These are phyloP conservation scores for Penicillium aurantiogriseum DNA, from an alignment of 2,329 filamentous ascomycete genomes.

Conservation along the genomic window DNA sequence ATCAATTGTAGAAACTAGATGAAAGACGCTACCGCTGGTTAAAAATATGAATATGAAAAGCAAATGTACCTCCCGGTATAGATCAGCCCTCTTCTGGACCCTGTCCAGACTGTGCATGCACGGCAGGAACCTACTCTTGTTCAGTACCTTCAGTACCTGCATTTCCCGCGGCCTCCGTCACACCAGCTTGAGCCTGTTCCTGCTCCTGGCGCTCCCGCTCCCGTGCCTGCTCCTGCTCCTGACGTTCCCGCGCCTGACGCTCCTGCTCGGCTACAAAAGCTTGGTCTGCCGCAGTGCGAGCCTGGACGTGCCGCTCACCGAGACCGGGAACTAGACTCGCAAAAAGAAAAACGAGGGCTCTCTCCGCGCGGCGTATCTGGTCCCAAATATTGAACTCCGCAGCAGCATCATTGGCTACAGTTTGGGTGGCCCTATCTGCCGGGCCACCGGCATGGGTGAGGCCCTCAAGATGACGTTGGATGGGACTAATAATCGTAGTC, in stretches of 20 bases:
- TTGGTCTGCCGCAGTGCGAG: conserved; percentile 52
- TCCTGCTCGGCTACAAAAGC: conserved; percentile 22
- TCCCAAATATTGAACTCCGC: conserved; percentile 17
- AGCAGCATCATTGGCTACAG: neutral
- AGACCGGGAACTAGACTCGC: conserved; percentile 62
- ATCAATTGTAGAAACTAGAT: neutral
- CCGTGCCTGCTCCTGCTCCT: conserved; percentile 3
- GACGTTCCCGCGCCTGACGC: conserved; percentile 2
- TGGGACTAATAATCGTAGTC: conserved; percentile 37
- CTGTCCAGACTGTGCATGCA: neutral
- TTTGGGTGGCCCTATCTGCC: conserved; percentile 18
- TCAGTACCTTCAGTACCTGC: neutral
- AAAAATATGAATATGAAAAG: neutral
- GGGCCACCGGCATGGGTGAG: conserved; percentile 36
- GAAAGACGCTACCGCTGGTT: neutral
- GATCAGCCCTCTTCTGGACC: neutral
- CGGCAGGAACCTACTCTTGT: neutral
- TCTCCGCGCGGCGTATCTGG: conserved; percentile 50
- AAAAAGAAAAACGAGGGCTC: conserved; percentile 60
- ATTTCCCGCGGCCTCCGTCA: neutral
- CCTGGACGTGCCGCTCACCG: conserved; percentile 60
- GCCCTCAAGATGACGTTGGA: conserved; percentile 47
- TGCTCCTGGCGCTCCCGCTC: neutral
- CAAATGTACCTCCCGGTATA: neutral
- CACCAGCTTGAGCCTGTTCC: neutral